phyloP scores from a whole-genome alignment of 805 yeast genomes.

The Candida hispaniensis region DNA sequence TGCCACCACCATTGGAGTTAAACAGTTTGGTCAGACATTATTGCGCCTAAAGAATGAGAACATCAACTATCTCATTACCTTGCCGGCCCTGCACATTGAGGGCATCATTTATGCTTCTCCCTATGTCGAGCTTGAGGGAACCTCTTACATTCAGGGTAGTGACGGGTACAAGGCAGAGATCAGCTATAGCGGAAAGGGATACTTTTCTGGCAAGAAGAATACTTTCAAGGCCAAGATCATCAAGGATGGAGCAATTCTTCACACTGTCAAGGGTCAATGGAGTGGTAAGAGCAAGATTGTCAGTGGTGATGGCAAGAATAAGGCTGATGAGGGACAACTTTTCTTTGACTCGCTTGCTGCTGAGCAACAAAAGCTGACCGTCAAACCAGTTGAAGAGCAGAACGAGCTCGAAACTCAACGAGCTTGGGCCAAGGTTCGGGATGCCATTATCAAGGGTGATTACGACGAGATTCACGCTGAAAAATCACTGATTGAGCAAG shows the following conservation, averaged over 20 bases:
- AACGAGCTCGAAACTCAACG: conserved; percentile 69
- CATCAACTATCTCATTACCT: conserved; percentile 63
- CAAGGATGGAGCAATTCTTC: conserved; percentile 50
- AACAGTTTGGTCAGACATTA: conserved; percentile 87
- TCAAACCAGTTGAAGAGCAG: conserved; percentile 77
- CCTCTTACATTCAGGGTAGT: conserved; percentile 72
- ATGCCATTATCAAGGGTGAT: conserved; percentile 66
- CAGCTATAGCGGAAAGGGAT: conserved; percentile 87
- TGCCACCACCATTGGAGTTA: conserved; percentile 65
- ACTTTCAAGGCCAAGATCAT: conserved; percentile 77
- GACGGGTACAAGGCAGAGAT: conserved; percentile 62
- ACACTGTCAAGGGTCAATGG: conserved; percentile 89
- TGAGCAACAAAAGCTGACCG: conserved; percentile 38
- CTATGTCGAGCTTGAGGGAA: conserved; percentile 87
- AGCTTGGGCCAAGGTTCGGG: conserved; percentile 88
- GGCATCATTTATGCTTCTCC: conserved; percentile 88
- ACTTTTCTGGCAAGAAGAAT: conserved; percentile 90
- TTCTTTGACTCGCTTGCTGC: conserved; percentile 28
- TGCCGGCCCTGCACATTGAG: conserved; percentile 91
- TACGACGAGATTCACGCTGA: conserved; percentile 63
- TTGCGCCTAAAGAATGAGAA: conserved; percentile 41
- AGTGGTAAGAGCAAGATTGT: conserved; percentile 55
- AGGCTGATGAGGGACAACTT: conserved; percentile 18
- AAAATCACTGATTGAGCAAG: conserved; percentile 70
- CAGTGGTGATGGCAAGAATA: conserved; percentile 39